phyloP scores from a whole-genome alignment of 2,329 filamentous ascomycete genomes.

The Venturia asperata region DNA sequence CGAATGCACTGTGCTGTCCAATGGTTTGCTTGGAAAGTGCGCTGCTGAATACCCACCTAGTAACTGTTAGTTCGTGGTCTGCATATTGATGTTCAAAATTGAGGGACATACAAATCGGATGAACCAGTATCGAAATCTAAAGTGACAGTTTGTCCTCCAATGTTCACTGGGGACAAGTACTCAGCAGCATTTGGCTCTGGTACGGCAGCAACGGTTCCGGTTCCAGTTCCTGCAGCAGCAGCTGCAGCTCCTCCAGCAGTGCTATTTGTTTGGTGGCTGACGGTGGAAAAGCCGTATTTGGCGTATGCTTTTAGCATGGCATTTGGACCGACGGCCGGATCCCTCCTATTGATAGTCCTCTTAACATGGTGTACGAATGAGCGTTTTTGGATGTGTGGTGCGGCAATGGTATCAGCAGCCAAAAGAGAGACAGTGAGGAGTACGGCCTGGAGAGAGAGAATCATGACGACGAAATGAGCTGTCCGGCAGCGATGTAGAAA shows the following conservation, averaged over 20 bases:
- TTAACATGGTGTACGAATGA: constrained; percentile 52
- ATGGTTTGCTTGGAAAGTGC: constrained; percentile 42
- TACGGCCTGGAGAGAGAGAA: constrained; percentile 31
- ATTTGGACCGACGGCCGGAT: constrained; percentile 50
- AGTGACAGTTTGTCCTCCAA: constrained; percentile 62
- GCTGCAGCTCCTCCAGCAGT: constrained; percentile 17
- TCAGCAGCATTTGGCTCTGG: constrained; percentile 60
- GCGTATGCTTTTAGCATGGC: constrained; percentile 60
- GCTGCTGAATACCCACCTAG: constrained; percentile 63
- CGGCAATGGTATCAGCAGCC: constrained; percentile 42
- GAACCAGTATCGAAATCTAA: constrained; percentile 73
- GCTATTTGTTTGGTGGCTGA: constrained; percentile 28
- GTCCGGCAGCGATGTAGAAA: constrained; percentile 19
- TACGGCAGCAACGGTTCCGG: constrained; percentile 57
- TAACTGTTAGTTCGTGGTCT: constrained; percentile 7
- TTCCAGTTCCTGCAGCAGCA: constrained; percentile 16
- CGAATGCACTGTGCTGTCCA: constrained; percentile 49
- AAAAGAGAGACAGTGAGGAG: constrained; percentile 44
- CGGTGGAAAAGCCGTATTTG: constrained; percentile 55
- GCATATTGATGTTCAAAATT: neutral
- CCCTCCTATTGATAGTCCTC: constrained; percentile 49
- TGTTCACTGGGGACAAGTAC: constrained; percentile 61
- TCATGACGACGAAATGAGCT: constrained; percentile 24
- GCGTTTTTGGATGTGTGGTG: constrained; percentile 43
- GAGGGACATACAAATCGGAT: constrained; percentile 56